Conservation (phyloP, 768 basidiomycete species). For the Mycena indigotica region DNA sequence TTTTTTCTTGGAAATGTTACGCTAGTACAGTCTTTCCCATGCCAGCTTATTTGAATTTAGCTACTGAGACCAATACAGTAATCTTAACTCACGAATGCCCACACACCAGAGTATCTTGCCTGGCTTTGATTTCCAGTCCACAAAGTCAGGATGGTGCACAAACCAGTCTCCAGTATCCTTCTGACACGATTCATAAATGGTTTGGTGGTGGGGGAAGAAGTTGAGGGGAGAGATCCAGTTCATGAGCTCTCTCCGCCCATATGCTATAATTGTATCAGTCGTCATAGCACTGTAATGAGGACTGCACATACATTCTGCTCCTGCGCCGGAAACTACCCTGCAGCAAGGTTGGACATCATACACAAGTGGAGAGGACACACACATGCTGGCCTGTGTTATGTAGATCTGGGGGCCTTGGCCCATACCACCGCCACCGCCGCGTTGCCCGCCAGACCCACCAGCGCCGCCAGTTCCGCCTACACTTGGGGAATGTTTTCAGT, state of each 20-base stretch:
- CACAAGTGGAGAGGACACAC: neutral
- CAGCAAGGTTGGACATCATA: neutral
- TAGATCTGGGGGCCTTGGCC: neutral
- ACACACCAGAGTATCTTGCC: slow-evolving; percentile 4
- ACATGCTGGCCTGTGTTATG: neutral
- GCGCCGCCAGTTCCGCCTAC: neutral
- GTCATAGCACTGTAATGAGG: neutral
- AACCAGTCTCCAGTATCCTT: slow-evolving; percentile 3
- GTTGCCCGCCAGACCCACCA: neutral
- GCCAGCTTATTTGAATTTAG: neutral
- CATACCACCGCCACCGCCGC: neutral
- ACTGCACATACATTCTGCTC: neutral
- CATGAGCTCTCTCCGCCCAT: neutral
- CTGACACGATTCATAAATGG: neutral
- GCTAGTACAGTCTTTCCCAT: too few relatives aligned
- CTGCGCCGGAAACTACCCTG: neutral
- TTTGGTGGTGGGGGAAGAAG: neutral
- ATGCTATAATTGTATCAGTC: neutral
- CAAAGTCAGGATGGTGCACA: neutral
- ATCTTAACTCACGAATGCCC: slow-evolving; percentile 3
- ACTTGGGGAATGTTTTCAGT: too few relatives aligned
- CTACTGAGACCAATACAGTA: neutral
- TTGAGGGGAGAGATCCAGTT: slow-evolving; percentile 8
- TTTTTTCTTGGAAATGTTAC: slow-evolving; percentile 3
- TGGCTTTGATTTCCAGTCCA: neutral